Base-by-base conservation (phyloP, 331 rosid species). In the Malus hybrid region DNA sequence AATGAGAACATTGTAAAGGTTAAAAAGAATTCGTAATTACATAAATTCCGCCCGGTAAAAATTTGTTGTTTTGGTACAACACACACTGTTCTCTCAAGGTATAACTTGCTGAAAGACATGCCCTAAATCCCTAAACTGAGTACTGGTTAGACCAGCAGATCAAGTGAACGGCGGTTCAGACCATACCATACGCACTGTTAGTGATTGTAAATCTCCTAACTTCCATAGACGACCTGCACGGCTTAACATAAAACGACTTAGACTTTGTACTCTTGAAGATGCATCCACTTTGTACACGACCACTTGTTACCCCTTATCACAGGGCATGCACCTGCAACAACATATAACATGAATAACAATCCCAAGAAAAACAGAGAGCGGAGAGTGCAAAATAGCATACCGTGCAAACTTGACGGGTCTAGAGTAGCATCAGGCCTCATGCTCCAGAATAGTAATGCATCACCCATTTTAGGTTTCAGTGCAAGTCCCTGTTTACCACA, bases 211-310 rank as follows among this genome's bases (percentile, higher is more conserved):
- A 6, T 44, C 59, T 42, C 13, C 48, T 42, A 62, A 16, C 29
- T 28, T 36, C 31, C 56, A 50, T 50, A 16, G 56, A 50, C n/a
- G 4, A 50, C 56, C 20, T 3, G 63, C 14, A 18, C 12, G 4
- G n/a, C 44, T 16, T 32, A 16, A 16, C 69, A 55, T 32, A 28
- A 10, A 73, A 61, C 68, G 73, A 67, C 73, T 78, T 81, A 87
- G 70, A 82, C 85, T 79, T 77, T 77, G 82, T 82, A 91, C 81
- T 89, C 93, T 73, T 76, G 84, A 68, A 86, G 83, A 86, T 85
- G 97, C 89, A 91, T 67, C 98, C 98, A 93, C 85, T 93, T 93
- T 4, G 98, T 90, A 63, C 89, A 87, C 18, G 96, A 88, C 97
- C 98, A 93, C 80, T 93, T 93, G 86, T 88, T 90, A 71, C 97